A percentile compares a stretch with the other conserved stretches of the same genome.
These are phyloP conservation scores for Nidularia pulvinata DNA, from an alignment of 768 basidiomycete species.

Conservation along the genomic window DNA sequence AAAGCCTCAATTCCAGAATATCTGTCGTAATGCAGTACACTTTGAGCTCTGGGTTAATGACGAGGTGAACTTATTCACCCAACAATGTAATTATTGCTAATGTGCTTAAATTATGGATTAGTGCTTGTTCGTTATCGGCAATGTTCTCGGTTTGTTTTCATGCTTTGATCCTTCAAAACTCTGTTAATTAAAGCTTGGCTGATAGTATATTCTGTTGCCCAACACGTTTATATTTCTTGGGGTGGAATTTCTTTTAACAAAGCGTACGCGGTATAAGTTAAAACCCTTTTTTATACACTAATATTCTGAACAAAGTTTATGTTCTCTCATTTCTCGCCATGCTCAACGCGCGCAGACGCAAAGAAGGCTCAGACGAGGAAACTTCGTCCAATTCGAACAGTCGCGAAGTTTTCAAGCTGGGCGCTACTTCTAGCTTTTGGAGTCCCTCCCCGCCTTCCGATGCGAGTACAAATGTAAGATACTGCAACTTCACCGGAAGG, in stretches of 20 bases:
- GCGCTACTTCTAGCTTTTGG: conserved; percentile 18
- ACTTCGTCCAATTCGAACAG: neutral
- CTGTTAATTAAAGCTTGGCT: neutral
- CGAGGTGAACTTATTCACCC: conserved; percentile 19
- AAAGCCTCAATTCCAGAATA: conserved; percentile 29
- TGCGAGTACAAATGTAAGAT: too few relatives aligned
- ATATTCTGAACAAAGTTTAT: conserved; percentile 30
- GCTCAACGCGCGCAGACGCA: conserved; percentile 40
- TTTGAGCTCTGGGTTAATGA: conserved; percentile 33
- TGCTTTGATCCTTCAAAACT: neutral
- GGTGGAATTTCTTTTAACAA: conserved; percentile 40
- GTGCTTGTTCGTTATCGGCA: conserved; percentile 41
- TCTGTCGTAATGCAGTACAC: conserved; percentile 33
- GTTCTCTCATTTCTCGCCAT: conserved; percentile 45
- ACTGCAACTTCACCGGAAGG: too few relatives aligned
- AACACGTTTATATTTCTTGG: conserved; percentile 41
- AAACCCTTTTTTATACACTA: neutral
- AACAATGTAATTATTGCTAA: neutral
- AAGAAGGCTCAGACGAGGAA: neutral
- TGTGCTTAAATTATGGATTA: conserved; percentile 5
- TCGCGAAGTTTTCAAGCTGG: conserved; percentile 1
- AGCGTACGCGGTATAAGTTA: conserved; percentile 25
- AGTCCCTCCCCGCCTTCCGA: conserved; percentile 5
- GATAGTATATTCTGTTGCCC: conserved; percentile 39
- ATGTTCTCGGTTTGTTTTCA: conserved; percentile 33